These are phyloP conservation scores for Boletus sp. DNA, from an alignment of 768 basidiomycete species.

Conservation along the genomic window DNA sequence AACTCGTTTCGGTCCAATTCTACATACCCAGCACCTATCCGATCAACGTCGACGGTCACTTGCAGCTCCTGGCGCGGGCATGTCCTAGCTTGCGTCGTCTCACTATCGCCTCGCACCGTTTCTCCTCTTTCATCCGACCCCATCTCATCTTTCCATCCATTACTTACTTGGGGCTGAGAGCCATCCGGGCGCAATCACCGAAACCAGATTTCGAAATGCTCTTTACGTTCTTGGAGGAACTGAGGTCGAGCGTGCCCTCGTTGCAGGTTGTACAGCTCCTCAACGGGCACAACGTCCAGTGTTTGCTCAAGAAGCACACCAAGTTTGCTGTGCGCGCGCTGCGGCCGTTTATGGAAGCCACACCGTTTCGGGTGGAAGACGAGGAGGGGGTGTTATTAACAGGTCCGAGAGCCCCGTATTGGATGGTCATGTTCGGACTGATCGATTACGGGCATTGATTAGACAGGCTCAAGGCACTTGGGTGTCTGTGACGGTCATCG, in stretches of 20 bases:
- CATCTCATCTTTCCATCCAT: constrained; percentile 14
- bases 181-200: background rate
- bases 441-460: background rate
- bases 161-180: constrained; percentile 16
- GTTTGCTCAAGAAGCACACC: constrained; percentile 18
- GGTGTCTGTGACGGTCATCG: background rate
- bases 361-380: constrained; percentile 25
- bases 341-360: background rate
- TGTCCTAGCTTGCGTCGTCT: constrained; percentile 22
- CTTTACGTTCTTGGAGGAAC: constrained; percentile 10
- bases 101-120: constrained; percentile 10
- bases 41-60: background rate
- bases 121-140: background rate
- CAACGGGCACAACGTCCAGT: constrained; percentile 12
- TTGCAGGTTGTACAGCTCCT: constrained; percentile 22
- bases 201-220: constrained; percentile 4
- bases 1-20: constrained; percentile 20
- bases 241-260: constrained; percentile 15
- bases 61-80: constrained; percentile 7
- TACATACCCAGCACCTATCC: background rate
- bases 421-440: background rate
- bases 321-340: constrained; percentile 11
- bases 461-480: constrained; percentile 16
- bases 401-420: constrained; percentile 12
- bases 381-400: constrained; percentile 16